phyloP scores from a whole-genome alignment of 257 asterid species.

The Nemophila menziesii region DNA sequence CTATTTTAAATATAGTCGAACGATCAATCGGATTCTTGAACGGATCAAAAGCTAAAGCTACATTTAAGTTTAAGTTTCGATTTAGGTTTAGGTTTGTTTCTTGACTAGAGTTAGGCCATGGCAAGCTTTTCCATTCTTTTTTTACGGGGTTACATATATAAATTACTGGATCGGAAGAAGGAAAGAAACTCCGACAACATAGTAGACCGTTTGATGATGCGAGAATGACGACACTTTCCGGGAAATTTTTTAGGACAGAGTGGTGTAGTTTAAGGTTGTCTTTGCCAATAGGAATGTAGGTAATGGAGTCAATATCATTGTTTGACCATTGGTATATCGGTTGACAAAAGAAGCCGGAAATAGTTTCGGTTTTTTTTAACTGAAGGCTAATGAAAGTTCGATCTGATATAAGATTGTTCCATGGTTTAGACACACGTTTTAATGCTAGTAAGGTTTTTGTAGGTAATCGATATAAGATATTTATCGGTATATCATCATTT shows the following conservation, averaged over 20 bases:
- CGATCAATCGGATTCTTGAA: constrained; percentile 12
- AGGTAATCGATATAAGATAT: constrained; percentile 31
- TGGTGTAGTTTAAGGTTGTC: constrained; percentile 7
- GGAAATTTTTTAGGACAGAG: constrained; percentile 39
- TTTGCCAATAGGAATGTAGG: constrained; percentile 32
- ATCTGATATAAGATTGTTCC: constrained; percentile 37
- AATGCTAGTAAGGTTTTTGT: constrained; percentile 27
- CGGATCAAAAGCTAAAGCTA: constrained; percentile 51
- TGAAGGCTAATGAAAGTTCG: constrained; percentile 35
- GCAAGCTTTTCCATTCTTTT: constrained; percentile 28
- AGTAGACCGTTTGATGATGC: constrained; percentile 42
- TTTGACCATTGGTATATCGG: constrained; percentile 29
- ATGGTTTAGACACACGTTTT: constrained; percentile 48
- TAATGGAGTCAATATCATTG: constrained; percentile 18
- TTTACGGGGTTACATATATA: constrained; percentile 66
- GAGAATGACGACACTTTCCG: constrained; percentile 33
- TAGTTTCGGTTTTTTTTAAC: constrained; percentile 29
- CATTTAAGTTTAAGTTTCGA: too few relatives aligned
- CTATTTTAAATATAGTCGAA: constrained; percentile 35
- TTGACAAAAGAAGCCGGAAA: constrained; percentile 55
- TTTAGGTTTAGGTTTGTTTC: constrained; percentile 24
- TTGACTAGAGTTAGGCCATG: constrained; percentile 30
- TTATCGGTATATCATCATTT: constrained; percentile 24
- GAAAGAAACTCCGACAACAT: constrained; percentile 49
- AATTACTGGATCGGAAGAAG: constrained; percentile 19